phyloP scores from a whole-genome alignment of 805 yeast species.

The Metschnikowia santaceciliae region DNA sequence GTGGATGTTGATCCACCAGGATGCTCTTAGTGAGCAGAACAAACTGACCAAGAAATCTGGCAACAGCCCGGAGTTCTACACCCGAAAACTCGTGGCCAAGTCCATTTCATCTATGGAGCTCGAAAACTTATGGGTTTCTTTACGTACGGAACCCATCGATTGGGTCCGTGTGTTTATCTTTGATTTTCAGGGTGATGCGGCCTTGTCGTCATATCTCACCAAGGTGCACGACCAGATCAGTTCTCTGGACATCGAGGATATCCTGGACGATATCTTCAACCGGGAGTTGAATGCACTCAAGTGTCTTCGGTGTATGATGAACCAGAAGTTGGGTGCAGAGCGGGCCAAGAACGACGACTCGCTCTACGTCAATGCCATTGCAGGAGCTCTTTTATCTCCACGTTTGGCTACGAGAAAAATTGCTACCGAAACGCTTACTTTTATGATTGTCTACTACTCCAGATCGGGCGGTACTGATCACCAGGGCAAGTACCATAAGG shows the following conservation, averaged over 20 bases:
- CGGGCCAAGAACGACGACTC: conserved; percentile 46
- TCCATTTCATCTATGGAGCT: conserved; percentile 65
- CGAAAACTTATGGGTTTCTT: conserved; percentile 83
- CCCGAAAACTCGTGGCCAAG: conserved; percentile 67
- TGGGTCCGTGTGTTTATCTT: conserved; percentile 80
- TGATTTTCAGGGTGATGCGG: conserved; percentile 74
- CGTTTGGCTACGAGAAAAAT: conserved; percentile 70
- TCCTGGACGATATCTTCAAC: conserved; percentile 53
- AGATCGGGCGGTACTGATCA: conserved; percentile 23
- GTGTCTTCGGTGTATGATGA: conserved; percentile 72
- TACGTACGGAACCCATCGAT: conserved; percentile 77
- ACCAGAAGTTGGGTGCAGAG: conserved; percentile 58
- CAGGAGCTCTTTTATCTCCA: conserved; percentile 72
- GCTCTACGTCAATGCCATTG: conserved; percentile 52
- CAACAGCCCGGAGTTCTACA: conserved; percentile 69
- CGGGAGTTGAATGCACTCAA: conserved; percentile 73
- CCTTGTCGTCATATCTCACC: conserved; percentile 56
- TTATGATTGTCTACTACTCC: conserved; percentile 40
- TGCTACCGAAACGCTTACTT: conserved; percentile 71
- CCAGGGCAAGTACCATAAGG: conserved; percentile 51
- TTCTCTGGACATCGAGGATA: conserved; percentile 24
- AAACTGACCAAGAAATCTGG: conserved; percentile 37
- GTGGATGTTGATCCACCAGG: conserved; percentile 90
- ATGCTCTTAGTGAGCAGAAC: conserved; percentile 70
- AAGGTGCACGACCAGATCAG: conserved; percentile 49